A percentile compares a stretch with the other conserved stretches of the same genome.
Evolutionary conservation across 1,139 yeast species (phyloP).

Genomic region (Taiozyma sp.): DNA sequence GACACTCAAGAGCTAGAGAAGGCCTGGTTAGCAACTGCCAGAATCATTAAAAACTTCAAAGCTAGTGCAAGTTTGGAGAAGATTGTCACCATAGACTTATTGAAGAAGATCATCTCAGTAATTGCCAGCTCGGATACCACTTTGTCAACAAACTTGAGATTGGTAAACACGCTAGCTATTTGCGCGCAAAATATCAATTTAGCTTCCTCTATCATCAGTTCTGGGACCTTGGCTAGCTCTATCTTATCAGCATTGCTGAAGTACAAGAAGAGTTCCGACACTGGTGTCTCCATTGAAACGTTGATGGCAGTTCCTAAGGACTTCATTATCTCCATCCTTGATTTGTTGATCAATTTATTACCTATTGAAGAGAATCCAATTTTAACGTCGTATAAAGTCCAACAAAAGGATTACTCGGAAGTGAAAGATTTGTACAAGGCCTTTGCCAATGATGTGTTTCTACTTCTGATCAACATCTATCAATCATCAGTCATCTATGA

Average conservation of each 20-base stretch:
- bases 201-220: slow-evolving; percentile 34
- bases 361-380: slow-evolving; percentile 35
- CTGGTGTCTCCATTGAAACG: slow-evolving; percentile 49
- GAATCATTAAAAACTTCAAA: slow-evolving; percentile 51
- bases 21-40: slow-evolving; percentile 62
- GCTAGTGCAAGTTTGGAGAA: slow-evolving; percentile 41
- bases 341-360: slow-evolving; percentile 51
- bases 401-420: slow-evolving; percentile 19
- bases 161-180: slow-evolving; percentile 39
- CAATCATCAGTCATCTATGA: slow-evolving; percentile 70
- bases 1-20: slow-evolving; percentile 65
- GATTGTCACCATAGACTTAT: slow-evolving; percentile 33
- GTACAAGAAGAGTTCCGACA: slow-evolving; percentile 26
- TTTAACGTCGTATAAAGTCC: slow-evolving; percentile 19
- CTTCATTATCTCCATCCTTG: slow-evolving; percentile 48
- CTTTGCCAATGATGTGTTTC: slow-evolving; percentile 49
- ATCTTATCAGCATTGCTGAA: slow-evolving; percentile 41
- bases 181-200: slow-evolving; percentile 26
- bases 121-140: slow-evolving; percentile 20
- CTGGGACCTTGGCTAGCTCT: slow-evolving; percentile 37
- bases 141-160: slow-evolving; percentile 26
- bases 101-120: slow-evolving; percentile 27
- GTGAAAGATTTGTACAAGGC: slow-evolving; percentile 27
- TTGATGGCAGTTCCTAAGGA: slow-evolving; percentile 74
- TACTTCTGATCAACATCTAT: slow-evolving; percentile 62